Evolutionary conservation across 208 protist genomes (phyloP).

Genomic region (Wallacemonas rigidus): DNA sequence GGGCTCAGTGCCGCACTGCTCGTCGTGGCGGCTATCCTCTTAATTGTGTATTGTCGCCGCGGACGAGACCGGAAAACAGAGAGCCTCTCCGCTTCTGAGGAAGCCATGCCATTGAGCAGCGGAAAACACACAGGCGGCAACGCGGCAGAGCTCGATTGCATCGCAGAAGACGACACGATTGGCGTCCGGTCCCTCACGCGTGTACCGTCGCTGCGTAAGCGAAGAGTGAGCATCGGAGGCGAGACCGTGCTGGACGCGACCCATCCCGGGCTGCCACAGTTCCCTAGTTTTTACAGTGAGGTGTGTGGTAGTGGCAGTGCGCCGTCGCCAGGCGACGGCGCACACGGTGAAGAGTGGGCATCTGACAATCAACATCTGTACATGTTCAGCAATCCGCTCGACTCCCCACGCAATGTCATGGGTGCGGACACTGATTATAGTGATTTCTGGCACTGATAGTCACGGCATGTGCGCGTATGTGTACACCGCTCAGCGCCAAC

Average conservation of each 20-base stretch:
- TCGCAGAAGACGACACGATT: not conserved
- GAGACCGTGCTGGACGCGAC: constrained; percentile 1
- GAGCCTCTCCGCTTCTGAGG: not conserved
- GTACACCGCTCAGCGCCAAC: too few relatives aligned
- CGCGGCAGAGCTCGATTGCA: not conserved
- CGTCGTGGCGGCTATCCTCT: not conserved
- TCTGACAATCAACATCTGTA: not conserved
- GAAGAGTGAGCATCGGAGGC: not conserved
- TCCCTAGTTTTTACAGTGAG: not conserved
- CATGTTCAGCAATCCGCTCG: too few relatives aligned
- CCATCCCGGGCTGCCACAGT: not conserved
- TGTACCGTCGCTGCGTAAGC: not conserved
- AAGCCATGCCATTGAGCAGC: not conserved
- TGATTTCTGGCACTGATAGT: too few relatives aligned
- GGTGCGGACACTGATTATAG: too few relatives aligned
- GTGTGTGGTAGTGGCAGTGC: not conserved
- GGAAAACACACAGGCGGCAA: not conserved
- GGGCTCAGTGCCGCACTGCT: not conserved
- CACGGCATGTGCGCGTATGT: too few relatives aligned
- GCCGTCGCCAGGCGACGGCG: not conserved
- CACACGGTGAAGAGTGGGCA: not conserved
- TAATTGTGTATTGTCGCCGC: not conserved
- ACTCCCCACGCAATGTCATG: too few relatives aligned
- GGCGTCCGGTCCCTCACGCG: not conserved
- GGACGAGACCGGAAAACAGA: not conserved